Percentiles rank a stretch among this genome's conserved stretches.
Evolutionary conservation across 305 asterid genomes (phyloP).

Genomic region (Solanum hybrid): DNA sequence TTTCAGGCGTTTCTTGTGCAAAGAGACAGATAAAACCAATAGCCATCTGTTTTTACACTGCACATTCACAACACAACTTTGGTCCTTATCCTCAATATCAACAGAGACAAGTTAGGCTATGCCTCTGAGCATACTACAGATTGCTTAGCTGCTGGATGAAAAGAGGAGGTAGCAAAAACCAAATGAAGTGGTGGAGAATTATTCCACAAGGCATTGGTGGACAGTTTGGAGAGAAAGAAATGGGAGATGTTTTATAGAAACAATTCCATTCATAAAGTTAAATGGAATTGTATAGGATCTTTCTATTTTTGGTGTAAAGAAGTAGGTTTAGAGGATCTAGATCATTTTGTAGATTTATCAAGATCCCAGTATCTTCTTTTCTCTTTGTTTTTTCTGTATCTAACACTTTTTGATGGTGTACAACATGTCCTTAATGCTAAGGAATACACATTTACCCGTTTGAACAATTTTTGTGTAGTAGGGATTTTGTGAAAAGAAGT

Average conservation of each 20-base stretch:
- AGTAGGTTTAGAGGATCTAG: neutral
- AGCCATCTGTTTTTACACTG: neutral
- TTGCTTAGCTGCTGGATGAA: neutral
- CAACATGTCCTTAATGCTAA: neutral
- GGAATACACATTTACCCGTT: neutral
- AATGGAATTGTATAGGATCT: neutral
- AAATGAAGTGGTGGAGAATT: neutral
- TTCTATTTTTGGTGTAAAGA: neutral
- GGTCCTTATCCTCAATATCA: neutral
- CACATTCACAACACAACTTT: neutral
- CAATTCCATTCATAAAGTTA: neutral
- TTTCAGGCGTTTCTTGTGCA: neutral
- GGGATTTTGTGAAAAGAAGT: neutral
- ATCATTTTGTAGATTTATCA: neutral
- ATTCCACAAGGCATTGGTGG: neutral
- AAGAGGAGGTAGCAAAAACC: neutral
- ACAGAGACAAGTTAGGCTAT: neutral
- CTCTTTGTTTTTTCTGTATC: neutral
- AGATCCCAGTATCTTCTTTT: neutral
- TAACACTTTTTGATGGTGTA: neutral
- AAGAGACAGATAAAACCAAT: neutral
- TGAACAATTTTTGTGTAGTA: neutral
- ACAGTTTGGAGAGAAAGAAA: neutral
- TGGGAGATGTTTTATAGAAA: neutral
- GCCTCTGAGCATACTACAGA: neutral